Conservation (phyloP, 2,329 filamentous ascomycete species). For the Diaporthe nobilis region DNA sequence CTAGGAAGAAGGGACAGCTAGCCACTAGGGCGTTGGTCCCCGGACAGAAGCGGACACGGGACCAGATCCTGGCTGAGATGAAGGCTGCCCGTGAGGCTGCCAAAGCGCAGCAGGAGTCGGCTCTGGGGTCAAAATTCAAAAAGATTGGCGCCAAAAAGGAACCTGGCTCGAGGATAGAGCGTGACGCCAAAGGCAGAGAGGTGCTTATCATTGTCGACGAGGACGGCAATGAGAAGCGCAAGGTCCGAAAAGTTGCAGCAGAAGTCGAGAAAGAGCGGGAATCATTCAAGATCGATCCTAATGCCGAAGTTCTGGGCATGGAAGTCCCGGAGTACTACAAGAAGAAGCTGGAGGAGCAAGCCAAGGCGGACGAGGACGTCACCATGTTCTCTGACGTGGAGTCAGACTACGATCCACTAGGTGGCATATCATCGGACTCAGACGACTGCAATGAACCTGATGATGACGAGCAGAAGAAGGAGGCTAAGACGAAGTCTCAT, state of each 20-base stretch:
- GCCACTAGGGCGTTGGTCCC: constrained; percentile 66
- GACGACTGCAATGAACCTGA: constrained; percentile 55
- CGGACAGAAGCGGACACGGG: constrained; percentile 73
- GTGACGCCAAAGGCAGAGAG: constrained; percentile 72
- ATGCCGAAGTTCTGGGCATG: constrained; percentile 73
- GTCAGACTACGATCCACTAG: constrained; percentile 78
- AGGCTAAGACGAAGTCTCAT: constrained; percentile 22
- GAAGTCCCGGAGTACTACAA: constrained; percentile 73
- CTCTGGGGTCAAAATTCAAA: constrained; percentile 72
- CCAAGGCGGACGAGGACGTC: constrained; percentile 68
- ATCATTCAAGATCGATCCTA: constrained; percentile 65
- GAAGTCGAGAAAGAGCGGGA: constrained; percentile 55
- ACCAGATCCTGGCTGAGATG: constrained; percentile 77
- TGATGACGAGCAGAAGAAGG: constrained; percentile 48
- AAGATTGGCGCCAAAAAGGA: constrained; percentile 72
- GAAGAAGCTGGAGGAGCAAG: constrained; percentile 61
- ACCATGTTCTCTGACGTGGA: constrained; percentile 77
- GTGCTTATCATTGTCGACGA: constrained; percentile 77
- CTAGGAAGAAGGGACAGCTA: constrained; percentile 73
- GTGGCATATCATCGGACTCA: constrained; percentile 67
- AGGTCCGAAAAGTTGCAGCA: constrained; percentile 68
- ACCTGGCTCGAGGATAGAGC: constrained; percentile 71
- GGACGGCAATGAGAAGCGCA: constrained; percentile 76
- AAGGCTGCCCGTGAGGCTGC: constrained; percentile 74
- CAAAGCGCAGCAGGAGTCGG: constrained; percentile 65